Evolutionary conservation across 2,329 filamentous ascomycete genomes (phyloP).

Genomic region (Colletotrichum falcatum): DNA sequence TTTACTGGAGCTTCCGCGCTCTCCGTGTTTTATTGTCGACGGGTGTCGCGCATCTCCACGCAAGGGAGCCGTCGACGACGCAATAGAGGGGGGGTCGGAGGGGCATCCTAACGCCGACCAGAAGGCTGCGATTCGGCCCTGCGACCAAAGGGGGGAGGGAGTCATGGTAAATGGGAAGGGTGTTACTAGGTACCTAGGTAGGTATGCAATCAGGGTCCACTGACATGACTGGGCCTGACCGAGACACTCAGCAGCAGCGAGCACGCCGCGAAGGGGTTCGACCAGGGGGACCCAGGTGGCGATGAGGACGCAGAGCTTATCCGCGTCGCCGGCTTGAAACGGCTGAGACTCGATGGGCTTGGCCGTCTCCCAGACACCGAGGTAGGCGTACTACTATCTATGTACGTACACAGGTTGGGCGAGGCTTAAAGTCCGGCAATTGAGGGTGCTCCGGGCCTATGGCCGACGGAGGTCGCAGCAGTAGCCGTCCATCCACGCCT

Average conservation of each 20-base stretch:
- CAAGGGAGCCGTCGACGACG: constrained; percentile 11
- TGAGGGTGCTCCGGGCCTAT: background rate
- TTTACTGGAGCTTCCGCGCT: constrained; percentile 5
- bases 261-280: constrained; percentile 18
- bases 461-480: constrained; percentile 20
- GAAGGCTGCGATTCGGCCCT: constrained; percentile 30
- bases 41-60: constrained; percentile 30
- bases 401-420: constrained; percentile 9
- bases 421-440: constrained; percentile 32
- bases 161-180: constrained; percentile 24
- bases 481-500: background rate
- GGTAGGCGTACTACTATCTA: no score
- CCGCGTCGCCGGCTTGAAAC: constrained; percentile 40
- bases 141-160: constrained; percentile 11
- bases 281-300: constrained; percentile 31
- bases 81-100: constrained; percentile 35
- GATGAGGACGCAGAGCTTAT: constrained; percentile 34
- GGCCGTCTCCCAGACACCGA: constrained; percentile 12
- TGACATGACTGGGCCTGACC: constrained; percentile 30
- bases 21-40: constrained; percentile 6
- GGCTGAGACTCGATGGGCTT: constrained; percentile 28
- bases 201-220: constrained; percentile 41
- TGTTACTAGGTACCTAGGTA: no score
- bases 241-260: constrained; percentile 1
- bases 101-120: constrained; percentile 25